Evolutionary conservation across 2,329 filamentous ascomycete species (phyloP), one percentile per base, ranked within the genome.

Genomic region (Fusarium oligoseptatum): DNA sequence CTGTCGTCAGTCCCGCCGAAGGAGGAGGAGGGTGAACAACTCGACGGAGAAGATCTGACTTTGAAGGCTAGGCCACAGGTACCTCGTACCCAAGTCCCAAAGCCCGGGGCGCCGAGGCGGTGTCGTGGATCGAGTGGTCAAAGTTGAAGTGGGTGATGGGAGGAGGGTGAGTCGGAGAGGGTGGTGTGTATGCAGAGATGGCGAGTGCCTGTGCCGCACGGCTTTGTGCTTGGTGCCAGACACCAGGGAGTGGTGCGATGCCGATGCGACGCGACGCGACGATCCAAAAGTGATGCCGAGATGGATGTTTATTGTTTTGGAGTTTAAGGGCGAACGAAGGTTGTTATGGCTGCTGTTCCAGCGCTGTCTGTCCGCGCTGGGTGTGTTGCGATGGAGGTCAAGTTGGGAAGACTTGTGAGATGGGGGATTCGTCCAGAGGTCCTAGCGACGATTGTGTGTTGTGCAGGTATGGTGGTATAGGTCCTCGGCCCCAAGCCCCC

Each of bases 101-200:
- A 66, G 57, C 66, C 68, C 61, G 73, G 76, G 76, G 74, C 74
- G 73, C 74, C 68, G 76, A 77, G 76, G 76, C 76, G 76, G 76
- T 78, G 75, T 78, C 76, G 74, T 77, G 76, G 76, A 78, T 78
- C 76, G 69, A 78, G 74, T 70, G 77, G 68, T 72, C 65, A 67
- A 67, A 63, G 71, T 71, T 72, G 50, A 70, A 68, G 73, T 67
- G 76, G 68, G 50, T 73, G 68, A 66, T 52, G 48, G 27, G 48
- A 52, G 48, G 48, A 52, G 66, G 62, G 69, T 69, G 71, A 58
- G 24, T 58, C 34, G 58, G 56, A 66, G 71, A 71, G 72, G 74
- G 72, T 72, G 70, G 77, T 41, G 76, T 69, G 76, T 61, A 66
- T 43, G 29, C 29, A 74, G 72, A 39, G 43, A 60, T 24, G 39